A percentile compares a stretch with the other conserved stretches of the same genome.
Evolutionary conservation across 768 basidiomycete species (phyloP).

Genomic region (Crepidotus variabilis): DNA sequence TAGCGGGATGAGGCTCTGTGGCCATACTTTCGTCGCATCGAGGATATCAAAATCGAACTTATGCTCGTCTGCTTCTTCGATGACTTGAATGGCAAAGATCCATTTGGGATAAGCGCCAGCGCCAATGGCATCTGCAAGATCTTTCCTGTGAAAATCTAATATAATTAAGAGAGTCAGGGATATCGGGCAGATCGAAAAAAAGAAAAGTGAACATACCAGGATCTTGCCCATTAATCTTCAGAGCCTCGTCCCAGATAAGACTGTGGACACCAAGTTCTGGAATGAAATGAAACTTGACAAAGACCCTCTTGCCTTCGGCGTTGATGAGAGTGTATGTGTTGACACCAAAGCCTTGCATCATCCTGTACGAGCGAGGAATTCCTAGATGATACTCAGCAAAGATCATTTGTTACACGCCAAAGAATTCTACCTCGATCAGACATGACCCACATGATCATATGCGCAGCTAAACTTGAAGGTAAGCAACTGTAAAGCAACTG

Average conservation of each 20-base stretch:
- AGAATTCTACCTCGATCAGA: conserved; percentile 56
- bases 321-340: conserved; percentile 82
- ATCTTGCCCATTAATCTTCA: conserved; percentile 81
- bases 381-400: too few species aligned
- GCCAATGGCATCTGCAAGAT: conserved; percentile 79
- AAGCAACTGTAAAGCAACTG: not conserved
- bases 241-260: conserved; percentile 85
- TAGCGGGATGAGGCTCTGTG: conserved; percentile 76
- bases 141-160: conserved; percentile 81
- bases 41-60: conserved; percentile 86
- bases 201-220: conserved; percentile 43
- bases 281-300: conserved; percentile 88
- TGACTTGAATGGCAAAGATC: conserved; percentile 72
- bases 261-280: conserved; percentile 82
- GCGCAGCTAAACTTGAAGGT: conserved; percentile 38
- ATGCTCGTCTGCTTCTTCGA: conserved; percentile 70
- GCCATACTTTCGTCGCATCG: conserved; percentile 85
- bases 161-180: not conserved
- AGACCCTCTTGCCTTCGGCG: conserved; percentile 58
- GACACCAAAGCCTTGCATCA: conserved; percentile 89
- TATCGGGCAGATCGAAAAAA: not conserved
- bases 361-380: conserved; percentile 80
- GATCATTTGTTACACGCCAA: not conserved
- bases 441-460: conserved; percentile 84
- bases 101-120: conserved; percentile 70